Percentiles rank a stretch among this genome's conserved stretches.
Conservation (phyloP, 2,329 filamentous ascomycete species). For the Zymoseptoria brevis region DNA sequence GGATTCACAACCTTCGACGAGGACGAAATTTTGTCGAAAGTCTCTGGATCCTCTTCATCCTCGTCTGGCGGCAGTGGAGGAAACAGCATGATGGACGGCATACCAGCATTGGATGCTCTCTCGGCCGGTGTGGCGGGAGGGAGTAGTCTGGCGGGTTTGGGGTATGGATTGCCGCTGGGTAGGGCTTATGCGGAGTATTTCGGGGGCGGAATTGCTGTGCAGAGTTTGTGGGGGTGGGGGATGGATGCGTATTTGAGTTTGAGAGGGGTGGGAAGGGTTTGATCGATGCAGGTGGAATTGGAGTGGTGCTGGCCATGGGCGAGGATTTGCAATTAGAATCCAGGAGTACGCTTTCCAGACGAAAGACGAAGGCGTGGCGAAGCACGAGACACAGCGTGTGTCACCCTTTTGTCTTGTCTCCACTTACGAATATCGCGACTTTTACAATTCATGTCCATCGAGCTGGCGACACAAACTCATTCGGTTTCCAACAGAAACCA, state of each 20-base stretch:
- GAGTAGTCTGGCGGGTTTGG: slow-evolving; percentile 76
- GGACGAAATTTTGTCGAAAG: slow-evolving; percentile 45
- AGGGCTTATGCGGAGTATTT: slow-evolving; percentile 97
- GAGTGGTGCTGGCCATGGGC: too few relatives aligned
- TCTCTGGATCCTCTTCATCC: slow-evolving; percentile 26
- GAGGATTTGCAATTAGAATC: too few relatives aligned
- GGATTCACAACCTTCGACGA: slow-evolving; percentile 92
- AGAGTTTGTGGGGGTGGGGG: slow-evolving; percentile 92
- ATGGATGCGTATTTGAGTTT: slow-evolving; percentile 59
- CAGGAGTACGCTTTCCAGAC: too few relatives aligned
- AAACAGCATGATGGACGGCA: slow-evolving; percentile 26
- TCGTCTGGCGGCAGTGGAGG: slow-evolving; percentile 33
- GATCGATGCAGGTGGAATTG: background rate
- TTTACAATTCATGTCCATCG: too few relatives aligned
- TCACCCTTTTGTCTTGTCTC: too few relatives aligned
- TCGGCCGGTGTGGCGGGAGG: slow-evolving; percentile 63
- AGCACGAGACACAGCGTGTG: too few relatives aligned
- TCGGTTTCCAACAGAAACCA: background rate
- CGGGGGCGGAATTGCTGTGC: slow-evolving; percentile 87
- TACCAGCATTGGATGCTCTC: slow-evolving; percentile 68
- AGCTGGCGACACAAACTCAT: background rate
- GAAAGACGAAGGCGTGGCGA: too few relatives aligned
- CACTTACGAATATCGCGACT: too few relatives aligned
- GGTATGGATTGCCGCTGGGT: slow-evolving; percentile 84
- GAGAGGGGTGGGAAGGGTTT: slow-evolving; percentile 49